Evolutionary conservation across 75 land plant species (phyloP).

Genomic region (Picea glauca): DNA sequence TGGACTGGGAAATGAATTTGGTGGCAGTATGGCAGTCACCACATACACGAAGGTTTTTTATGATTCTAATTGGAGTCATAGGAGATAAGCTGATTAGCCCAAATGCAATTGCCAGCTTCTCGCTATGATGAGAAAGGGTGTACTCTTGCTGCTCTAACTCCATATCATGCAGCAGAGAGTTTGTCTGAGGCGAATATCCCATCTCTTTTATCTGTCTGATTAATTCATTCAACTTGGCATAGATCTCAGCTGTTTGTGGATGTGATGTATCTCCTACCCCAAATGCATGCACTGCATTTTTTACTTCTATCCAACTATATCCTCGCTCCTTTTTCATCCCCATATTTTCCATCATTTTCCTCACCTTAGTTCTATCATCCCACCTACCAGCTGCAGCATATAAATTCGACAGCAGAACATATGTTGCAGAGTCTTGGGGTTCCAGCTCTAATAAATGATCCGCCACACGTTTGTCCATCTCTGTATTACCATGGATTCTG

Average conservation of each 20-base stretch:
- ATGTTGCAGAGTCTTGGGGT: conserved; percentile 19
- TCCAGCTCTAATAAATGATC: conserved; percentile 20
- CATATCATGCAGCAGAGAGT: neutral
- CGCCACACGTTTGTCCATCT: conserved; percentile 23
- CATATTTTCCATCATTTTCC: conserved; percentile 10
- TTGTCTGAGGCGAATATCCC: neutral
- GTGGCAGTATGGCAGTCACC: neutral
- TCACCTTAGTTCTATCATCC: conserved; percentile 6
- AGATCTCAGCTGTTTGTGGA: neutral
- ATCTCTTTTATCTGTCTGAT: neutral
- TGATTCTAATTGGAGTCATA: neutral
- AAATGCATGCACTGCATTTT: neutral
- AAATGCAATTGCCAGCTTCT: neutral
- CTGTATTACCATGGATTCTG: conserved; percentile 27
- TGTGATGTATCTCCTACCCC: neutral
- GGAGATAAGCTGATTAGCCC: neutral
- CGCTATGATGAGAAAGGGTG: neutral
- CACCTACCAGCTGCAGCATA: conserved; percentile 21
- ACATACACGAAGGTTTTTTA: neutral
- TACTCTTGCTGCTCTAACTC: neutral
- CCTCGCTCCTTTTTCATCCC: conserved; percentile 13
- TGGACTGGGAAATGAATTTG: neutral
- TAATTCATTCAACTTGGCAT: neutral
- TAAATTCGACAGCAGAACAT: conserved; percentile 23
- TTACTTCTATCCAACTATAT: neutral